phyloP scores from a whole-genome alignment of 257 asterid genomes.

The Solanum chmielewskii region DNA sequence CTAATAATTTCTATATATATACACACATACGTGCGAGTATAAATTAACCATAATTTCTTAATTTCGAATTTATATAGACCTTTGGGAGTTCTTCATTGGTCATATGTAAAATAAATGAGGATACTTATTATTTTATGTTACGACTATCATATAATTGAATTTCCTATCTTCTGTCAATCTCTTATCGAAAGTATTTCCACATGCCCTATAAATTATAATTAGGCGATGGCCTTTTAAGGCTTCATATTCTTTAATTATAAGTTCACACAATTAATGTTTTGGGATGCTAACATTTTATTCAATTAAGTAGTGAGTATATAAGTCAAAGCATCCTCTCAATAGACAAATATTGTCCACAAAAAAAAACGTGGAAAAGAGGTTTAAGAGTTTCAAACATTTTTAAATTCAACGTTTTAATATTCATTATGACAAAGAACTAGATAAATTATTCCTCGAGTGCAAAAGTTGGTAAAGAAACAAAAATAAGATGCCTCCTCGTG shows the following conservation, averaged over 20 bases:
- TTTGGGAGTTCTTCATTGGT: not conserved
- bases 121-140: no score
- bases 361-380: not conserved
- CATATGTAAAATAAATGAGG: no score
- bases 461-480: not conserved
- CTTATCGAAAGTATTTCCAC: not conserved
- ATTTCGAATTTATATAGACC: not conserved
- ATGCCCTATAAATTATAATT: not conserved
- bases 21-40: accelerated
- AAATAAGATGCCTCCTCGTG: not conserved
- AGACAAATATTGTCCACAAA: not conserved
- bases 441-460: not conserved
- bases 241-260: not conserved
- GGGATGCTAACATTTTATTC: not conserved
- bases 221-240: not conserved
- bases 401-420: not conserved
- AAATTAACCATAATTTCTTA: not conserved
- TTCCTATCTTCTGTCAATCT: not conserved
- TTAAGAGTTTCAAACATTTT: not conserved
- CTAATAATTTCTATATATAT: not conserved
- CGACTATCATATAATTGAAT: not conserved
- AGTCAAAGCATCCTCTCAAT: not conserved
- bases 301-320: not conserved
- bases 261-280: no score
- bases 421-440: not conserved